Evolutionary conservation across 176 grass and related monocot genomes (phyloP).

Genomic region (Neostapfia colusana): DNA sequence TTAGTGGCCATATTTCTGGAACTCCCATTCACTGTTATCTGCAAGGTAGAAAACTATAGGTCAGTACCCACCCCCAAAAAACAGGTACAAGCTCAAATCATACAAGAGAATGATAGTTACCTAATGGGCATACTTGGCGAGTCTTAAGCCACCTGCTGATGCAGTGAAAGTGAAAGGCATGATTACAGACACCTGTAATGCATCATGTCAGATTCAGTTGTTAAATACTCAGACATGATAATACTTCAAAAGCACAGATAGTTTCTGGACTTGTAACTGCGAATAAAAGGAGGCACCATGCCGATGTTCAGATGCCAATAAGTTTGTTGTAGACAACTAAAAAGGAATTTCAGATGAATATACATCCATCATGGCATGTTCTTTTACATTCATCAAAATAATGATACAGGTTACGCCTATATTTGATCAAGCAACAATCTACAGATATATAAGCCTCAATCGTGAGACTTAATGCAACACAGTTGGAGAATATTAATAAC

Average conservation of each 20-base stretch:
- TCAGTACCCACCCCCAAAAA: conserved; percentile 16
- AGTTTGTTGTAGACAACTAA: neutral
- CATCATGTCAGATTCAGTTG: conserved; percentile 10
- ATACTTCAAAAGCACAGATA: neutral
- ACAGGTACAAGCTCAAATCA: neutral
- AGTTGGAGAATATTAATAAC: neutral
- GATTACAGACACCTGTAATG: conserved; percentile 89
- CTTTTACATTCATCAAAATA: neutral
- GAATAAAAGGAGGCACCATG: neutral
- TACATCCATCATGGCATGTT: neutral
- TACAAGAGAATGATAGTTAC: conserved; percentile 34
- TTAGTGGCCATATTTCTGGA: conserved; percentile 99
- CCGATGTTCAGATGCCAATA: neutral
- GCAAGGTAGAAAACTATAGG: conserved; percentile 11
- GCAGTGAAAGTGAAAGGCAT: conserved; percentile 99
- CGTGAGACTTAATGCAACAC: neutral
- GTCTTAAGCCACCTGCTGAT: conserved; percentile 99
- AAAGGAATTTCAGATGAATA: neutral
- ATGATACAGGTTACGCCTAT: neutral
- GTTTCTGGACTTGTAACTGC: neutral
- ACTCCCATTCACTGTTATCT: conserved; percentile 99
- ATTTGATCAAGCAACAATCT: neutral
- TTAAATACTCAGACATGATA: neutral
- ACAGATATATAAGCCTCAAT: neutral
- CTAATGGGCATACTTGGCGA: conserved; percentile 98